Percentiles rank a stretch among this genome's conserved stretches.
Evolutionary conservation across 352 stramenopile genomes (phyloP).

Genomic region (Phytophthora ohioensis): DNA sequence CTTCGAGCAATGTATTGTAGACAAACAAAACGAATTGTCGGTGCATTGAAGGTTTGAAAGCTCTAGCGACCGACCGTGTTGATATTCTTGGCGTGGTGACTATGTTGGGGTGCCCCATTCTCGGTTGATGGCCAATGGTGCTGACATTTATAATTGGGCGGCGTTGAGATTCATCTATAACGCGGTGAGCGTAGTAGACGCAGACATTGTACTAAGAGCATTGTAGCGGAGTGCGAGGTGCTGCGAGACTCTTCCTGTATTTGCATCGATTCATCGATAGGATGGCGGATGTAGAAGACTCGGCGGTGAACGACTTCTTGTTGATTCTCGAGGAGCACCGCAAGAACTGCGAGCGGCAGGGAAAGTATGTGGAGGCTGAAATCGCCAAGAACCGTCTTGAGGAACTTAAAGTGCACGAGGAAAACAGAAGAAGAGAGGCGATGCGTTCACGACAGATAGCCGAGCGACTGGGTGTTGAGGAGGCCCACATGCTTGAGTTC

Average conservation of each 20-base stretch:
- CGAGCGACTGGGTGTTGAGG: constrained; percentile 95
- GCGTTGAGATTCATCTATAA: background rate
- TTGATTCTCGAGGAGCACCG: constrained; percentile 95
- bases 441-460: constrained; percentile 96
- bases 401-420: constrained; percentile 96
- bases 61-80: no score
- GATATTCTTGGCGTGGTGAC: constrained; percentile 13
- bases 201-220: background rate
- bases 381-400: constrained; percentile 97
- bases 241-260: background rate
- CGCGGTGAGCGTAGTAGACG: no score
- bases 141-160: constrained; percentile 17
- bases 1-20: background rate
- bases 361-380: constrained; percentile 98
- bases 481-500: constrained; percentile 98
- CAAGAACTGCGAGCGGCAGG: constrained; percentile 97
- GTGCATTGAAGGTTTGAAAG: background rate
- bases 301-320: constrained; percentile 87
- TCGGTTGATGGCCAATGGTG: background rate
- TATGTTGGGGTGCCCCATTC: background rate
- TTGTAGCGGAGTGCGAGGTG: constrained; percentile 9
- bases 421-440: constrained; percentile 95
- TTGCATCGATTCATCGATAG: constrained; percentile 17
- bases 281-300: constrained; percentile 79
- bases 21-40: background rate